Base-by-base conservation (phyloP, 2,329 filamentous ascomycete genomes). In the Dactylellina haptotyla region DNA sequence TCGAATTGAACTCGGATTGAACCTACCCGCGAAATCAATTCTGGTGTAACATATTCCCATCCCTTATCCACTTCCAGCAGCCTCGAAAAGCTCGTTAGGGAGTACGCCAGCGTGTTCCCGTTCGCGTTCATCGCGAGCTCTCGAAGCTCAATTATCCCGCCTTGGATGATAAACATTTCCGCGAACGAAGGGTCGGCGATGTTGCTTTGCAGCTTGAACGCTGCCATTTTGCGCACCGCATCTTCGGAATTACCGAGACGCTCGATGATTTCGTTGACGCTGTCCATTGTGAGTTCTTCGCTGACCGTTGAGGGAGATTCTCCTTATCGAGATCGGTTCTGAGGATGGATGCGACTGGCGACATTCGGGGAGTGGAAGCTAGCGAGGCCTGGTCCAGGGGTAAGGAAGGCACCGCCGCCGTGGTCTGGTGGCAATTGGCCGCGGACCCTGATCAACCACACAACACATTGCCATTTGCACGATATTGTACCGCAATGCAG, bases 171-270 rank as follows among this genome's bases (percentile, higher is more conserved):
- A 83, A 99, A 99, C 78, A 96, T 89, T 81, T 98, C 95, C 79
- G 95, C 95, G 81, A 98, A 98, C 56, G 93, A 90, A 25, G 94
- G 94, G 82, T 99, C 95, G 80, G 93, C 94, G 82, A 99, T 97
- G 75, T 92, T 93, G 76, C 87, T 90, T 82, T 99, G 95, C 76
- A 99, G 88, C 83, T 97, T 97, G 87, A 99, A 99, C 74, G 96
- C 95, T 73, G 95, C 95, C 92, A 98, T 97, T 82, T 99, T 99
- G 79, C 93, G 92, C 77, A 92, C 89, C 65, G 92, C 93, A 84
- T 99, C 95, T 82, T 78, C 77, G 59, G 76, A 70, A 70, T 78
- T 78, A 50, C 77, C 77, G 56, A 78, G 76, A 20, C 77, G 74
- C 71, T 78, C 77, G 51, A 78, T 78, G 67, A 78, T 77, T 72